These are phyloP conservation scores for Salix dunnii DNA, from an alignment of 345 rosid genomes.

Conservation along the genomic window DNA sequence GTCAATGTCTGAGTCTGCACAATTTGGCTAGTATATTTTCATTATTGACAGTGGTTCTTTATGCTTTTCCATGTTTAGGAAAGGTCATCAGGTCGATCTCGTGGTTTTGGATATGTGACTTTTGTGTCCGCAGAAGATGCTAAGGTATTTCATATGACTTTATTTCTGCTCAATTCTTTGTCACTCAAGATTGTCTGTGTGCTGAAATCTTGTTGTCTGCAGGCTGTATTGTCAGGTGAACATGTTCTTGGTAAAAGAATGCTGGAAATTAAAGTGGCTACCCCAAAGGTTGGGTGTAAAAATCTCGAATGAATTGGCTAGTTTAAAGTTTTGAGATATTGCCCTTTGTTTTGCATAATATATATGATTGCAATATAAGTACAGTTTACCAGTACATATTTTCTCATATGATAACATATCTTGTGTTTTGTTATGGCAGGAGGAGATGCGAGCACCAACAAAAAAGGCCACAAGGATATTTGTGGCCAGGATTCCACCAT, in stretches of 20 bases:
- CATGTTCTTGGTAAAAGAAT: slow-evolving; percentile 83
- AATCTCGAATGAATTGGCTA: background rate
- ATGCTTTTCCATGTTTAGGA: slow-evolving; percentile 46
- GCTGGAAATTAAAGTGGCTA: slow-evolving; percentile 89
- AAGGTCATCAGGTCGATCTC: slow-evolving; percentile 89
- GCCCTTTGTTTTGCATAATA: background rate
- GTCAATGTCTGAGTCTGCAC: background rate
- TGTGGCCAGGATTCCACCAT: slow-evolving; percentile 83
- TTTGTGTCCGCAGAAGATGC: slow-evolving; percentile 77
- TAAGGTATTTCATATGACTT: slow-evolving; percentile 37
- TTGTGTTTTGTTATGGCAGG: slow-evolving; percentile 42
- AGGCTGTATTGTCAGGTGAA: slow-evolving; percentile 71
- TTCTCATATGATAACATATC: slow-evolving; percentile 3
- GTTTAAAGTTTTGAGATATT: slow-evolving; percentile 1
- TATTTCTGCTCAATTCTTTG: background rate
- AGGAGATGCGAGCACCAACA: slow-evolving; percentile 90
- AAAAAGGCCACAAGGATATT: slow-evolving; percentile 87
- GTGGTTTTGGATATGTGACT: slow-evolving; percentile 96
- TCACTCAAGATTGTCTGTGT: background rate
- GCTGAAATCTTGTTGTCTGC: slow-evolving; percentile 20
- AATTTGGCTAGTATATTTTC: background rate
- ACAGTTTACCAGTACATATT: background rate
- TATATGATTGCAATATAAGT: background rate
- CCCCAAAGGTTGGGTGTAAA: slow-evolving; percentile 71
- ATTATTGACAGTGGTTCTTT: background rate